phyloP scores from a whole-genome alignment of 495 filamentous ascomycete species.

The Cenococcum geophilum region DNA sequence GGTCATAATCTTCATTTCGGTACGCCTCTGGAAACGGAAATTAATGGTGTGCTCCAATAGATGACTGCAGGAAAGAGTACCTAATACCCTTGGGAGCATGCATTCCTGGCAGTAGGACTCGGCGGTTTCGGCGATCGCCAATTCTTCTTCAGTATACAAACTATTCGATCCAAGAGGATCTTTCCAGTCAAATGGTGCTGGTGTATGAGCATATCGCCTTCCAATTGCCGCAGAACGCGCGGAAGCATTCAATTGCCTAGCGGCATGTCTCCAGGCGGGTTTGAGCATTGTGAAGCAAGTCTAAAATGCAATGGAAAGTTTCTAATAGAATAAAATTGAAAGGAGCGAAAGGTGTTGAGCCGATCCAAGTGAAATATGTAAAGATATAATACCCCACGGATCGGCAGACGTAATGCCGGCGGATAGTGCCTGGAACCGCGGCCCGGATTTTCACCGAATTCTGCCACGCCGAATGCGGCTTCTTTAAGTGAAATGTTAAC shows the following conservation, averaged over 20 bases:
- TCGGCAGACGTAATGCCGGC: neutral
- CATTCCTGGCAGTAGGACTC: slow-evolving; percentile 88
- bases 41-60: neutral
- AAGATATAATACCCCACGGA: neutral
- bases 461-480: no score
- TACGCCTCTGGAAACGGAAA: slow-evolving; percentile 69
- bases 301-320: neutral
- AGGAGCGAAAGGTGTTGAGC: neutral
- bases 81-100: slow-evolving; percentile 76
- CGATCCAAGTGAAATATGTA: neutral
- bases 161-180: slow-evolving; percentile 73
- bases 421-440: slow-evolving; percentile 12
- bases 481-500: no score
- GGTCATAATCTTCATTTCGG: slow-evolving; percentile 87
- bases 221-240: slow-evolving; percentile 31
- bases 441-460: slow-evolving; percentile 1
- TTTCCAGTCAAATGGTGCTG: slow-evolving; percentile 76
- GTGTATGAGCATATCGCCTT: slow-evolving; percentile 48
- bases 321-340: neutral
- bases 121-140: slow-evolving; percentile 82
- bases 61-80: slow-evolving; percentile 43
- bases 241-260: slow-evolving; percentile 35
- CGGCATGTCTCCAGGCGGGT: slow-evolving; percentile 35
- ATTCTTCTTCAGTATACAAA: slow-evolving; percentile 79
- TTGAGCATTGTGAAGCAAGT: slow-evolving; percentile 38